These are phyloP conservation scores for Erodium moschatum DNA, from an alignment of 441 rosid species.

Conservation along the genomic window DNA sequence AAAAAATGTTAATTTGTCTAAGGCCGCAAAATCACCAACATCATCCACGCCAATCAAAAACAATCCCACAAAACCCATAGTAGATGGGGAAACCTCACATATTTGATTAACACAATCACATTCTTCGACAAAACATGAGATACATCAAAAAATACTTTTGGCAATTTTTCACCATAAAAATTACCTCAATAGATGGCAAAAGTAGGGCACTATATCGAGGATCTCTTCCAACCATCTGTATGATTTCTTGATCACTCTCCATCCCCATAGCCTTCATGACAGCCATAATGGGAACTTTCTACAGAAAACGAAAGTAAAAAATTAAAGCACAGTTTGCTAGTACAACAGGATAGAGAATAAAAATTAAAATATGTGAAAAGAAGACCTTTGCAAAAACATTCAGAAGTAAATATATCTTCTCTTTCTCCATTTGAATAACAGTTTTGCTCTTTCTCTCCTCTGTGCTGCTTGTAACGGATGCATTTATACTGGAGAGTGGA, in stretches of 20 bases:
- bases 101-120: background rate
- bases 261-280: conserved; percentile 94
- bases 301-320: conserved; percentile 11
- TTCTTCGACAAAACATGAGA: background rate
- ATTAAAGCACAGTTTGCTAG: background rate
- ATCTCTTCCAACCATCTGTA: conserved; percentile 93
- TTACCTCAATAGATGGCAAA: conserved; percentile 85
- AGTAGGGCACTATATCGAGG: conserved; percentile 72
- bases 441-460: conserved; percentile 86
- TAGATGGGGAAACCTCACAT: background rate
- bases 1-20: too few species aligned
- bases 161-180: conserved; percentile 5
- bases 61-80: too few species aligned
- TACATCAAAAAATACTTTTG: background rate
- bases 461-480: conserved; percentile 90
- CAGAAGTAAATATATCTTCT: conserved; percentile 55
- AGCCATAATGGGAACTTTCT: conserved; percentile 75
- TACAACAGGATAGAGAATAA: background rate
- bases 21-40: too few species aligned
- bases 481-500: conserved; percentile 66
- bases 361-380: conserved; percentile 5
- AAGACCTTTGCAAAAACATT: conserved; percentile 70
- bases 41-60: too few species aligned
- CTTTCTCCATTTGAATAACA: conserved; percentile 79
- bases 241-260: conserved; percentile 94